These are phyloP conservation scores for Aspergillus tubingensis DNA, from an alignment of 2,329 filamentous ascomycete genomes.

Conservation along the genomic window DNA sequence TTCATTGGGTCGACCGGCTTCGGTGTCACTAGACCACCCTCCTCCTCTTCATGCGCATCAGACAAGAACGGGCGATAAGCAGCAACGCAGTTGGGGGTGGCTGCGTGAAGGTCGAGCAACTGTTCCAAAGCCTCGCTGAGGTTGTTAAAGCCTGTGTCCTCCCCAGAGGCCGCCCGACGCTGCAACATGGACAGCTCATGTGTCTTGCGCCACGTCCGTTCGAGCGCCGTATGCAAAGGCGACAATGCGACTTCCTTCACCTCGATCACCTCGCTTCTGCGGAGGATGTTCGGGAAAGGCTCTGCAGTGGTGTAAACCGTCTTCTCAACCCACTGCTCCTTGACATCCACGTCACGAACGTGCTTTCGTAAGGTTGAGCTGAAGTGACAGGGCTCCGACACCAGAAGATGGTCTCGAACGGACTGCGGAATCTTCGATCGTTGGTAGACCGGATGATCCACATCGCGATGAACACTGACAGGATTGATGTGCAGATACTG, in stretches of 20 bases:
- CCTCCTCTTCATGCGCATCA: constrained; percentile 41
- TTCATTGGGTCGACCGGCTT: constrained; percentile 60
- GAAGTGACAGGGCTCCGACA: constrained; percentile 75
- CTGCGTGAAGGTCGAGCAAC: constrained; percentile 73
- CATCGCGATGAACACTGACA: constrained; percentile 78
- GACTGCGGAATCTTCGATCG: constrained; percentile 79
- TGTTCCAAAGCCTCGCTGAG: constrained; percentile 76
- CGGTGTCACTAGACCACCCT: constrained; percentile 49
- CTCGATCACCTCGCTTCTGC: constrained; percentile 79
- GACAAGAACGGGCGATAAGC: constrained; percentile 76
- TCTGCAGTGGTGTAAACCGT: constrained; percentile 80
- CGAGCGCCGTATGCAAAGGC: constrained; percentile 83
- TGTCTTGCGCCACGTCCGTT: constrained; percentile 87
- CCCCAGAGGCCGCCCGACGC: constrained; percentile 70
- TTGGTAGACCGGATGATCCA: constrained; percentile 81
- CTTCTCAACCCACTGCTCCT: constrained; percentile 80
- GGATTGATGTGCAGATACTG: constrained; percentile 84
- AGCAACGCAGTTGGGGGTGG: constrained; percentile 74
- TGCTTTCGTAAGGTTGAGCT: constrained; percentile 73
- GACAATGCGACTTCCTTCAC: constrained; percentile 67
- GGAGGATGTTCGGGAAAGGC: constrained; percentile 85
- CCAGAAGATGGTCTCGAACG: constrained; percentile 82
- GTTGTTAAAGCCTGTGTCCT: constrained; percentile 67
- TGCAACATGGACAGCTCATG: constrained; percentile 78
- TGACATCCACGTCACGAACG: constrained; percentile 65